phyloP scores from a whole-genome alignment of 768 basidiomycete genomes.

The Termitomyces sp. region DNA sequence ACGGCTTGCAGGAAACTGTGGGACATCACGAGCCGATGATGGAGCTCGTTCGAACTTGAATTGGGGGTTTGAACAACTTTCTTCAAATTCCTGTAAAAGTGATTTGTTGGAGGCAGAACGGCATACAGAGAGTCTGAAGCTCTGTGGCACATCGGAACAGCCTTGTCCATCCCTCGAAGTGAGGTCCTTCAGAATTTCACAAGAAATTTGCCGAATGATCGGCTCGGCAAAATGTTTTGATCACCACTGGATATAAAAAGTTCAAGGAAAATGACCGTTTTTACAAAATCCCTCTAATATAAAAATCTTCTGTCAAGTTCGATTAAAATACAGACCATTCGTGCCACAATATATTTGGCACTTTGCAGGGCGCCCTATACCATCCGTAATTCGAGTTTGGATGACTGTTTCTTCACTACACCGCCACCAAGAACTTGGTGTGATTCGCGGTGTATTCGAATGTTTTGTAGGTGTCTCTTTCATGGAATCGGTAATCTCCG shows the following conservation, averaged over 20 bases:
- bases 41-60: neutral
- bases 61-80: neutral
- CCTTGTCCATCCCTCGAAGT: neutral
- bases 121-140: neutral
- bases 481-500: neutral
- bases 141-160: neutral
- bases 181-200: neutral
- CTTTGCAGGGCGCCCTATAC: neutral
- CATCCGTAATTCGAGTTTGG: neutral
- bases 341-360: neutral
- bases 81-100: neutral
- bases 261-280: no score
- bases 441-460: neutral
- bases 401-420: neutral
- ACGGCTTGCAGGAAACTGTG: neutral
- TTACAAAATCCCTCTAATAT: no score
- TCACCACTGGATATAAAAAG: no score
- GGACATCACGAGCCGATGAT: constrained; percentile 1
- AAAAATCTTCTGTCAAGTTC: no score
- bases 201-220: neutral
- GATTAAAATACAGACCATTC: neutral
- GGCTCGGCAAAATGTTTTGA: neutral
- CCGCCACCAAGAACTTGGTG: neutral
- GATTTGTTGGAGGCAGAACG: neutral
- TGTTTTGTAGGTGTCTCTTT: neutral